These are phyloP conservation scores for Protomyces gravidus DNA, from an alignment of 1,139 yeast species.

Conservation along the genomic window DNA sequence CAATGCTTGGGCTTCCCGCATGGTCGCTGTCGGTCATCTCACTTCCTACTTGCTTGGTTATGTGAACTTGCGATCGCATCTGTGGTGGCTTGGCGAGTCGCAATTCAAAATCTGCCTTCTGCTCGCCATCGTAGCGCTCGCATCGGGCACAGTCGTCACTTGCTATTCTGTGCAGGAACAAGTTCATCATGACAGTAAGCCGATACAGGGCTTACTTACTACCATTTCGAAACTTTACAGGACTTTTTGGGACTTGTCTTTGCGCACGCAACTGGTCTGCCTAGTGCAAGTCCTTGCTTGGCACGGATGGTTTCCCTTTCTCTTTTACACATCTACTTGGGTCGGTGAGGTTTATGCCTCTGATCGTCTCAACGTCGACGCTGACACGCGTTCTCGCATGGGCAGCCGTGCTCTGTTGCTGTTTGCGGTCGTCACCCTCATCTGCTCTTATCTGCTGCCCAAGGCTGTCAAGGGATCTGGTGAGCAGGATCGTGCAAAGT, in stretches of 20 bases:
- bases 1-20: slow-evolving; percentile 70
- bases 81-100: slow-evolving; percentile 46
- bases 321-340: slow-evolving; percentile 50
- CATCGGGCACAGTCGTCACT: slow-evolving; percentile 44
- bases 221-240: slow-evolving; percentile 9
- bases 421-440: slow-evolving; percentile 42
- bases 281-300: slow-evolving; percentile 51
- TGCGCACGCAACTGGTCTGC: slow-evolving; percentile 47
- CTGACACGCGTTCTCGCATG: slow-evolving; percentile 34
- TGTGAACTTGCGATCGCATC: slow-evolving; percentile 42
- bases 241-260: slow-evolving; percentile 44
- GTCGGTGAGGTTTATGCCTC: slow-evolving; percentile 43
- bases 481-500: slow-evolving; percentile 13
- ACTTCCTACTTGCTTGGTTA: slow-evolving; percentile 52
- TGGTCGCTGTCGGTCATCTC: slow-evolving; percentile 58
- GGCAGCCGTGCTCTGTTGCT: slow-evolving; percentile 41
- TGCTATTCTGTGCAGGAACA: slow-evolving; percentile 46
- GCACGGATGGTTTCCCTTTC: slow-evolving; percentile 50
- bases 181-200: slow-evolving; percentile 36
- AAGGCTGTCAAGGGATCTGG: background rate
- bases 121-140: slow-evolving; percentile 46
- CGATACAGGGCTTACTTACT: slow-evolving; percentile 37
- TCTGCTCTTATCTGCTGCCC: slow-evolving; percentile 39
- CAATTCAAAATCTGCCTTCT: slow-evolving; percentile 52
- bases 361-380: slow-evolving; percentile 32